Evolutionary conservation across 345 rosid species (phyloP), one percentile per base, ranked within the genome.

Genomic region (Pseudoturritis turrita): DNA sequence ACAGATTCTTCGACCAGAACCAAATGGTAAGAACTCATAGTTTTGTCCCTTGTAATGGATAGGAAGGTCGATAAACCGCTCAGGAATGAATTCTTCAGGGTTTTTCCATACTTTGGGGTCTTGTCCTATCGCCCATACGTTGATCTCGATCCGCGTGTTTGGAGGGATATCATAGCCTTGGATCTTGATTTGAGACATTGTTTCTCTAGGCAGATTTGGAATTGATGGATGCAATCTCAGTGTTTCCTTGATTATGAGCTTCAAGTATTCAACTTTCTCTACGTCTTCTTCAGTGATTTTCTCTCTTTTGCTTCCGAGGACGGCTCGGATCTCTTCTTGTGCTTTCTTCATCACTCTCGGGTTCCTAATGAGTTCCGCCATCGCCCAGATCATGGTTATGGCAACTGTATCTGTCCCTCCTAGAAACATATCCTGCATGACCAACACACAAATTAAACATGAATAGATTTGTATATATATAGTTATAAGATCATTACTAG

Each of bases 321-420:
- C 75, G 1, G 66, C 45, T 45, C 82, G 77, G 4, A 90, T 84
- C 65, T 83, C 82, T n/a, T 78, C 54, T 45, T 82, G 79, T 9
- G 74, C 86, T 53, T 88, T 87, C 74, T 84, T 79, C 89, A 85
- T 78, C 37, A 81, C 81, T 3, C 50, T 60, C 2, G 92, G 92
- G 63, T 87, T 78, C 68, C 83, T 85, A 22, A 82, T 81, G 4
- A 88, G 82, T 73, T 88, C 89, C 11, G 92, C 68, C 58, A 88
- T 56, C 29, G 85, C 87, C 92, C 92, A 87, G 41, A 83, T 86
- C 59, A 81, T 54, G 0, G 89, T 78, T 8, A 83, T 66, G 0
- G 96, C 71, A 39, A 89, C 68, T 41, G 91, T 86, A 51, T 86
- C 93, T 1, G 87, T 86, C 68, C 91, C 96, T 1, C 83, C 93